Evolutionary conservation across 148 eudicot genomes (phyloP).

Genomic region (Persicaria maculosa): DNA sequence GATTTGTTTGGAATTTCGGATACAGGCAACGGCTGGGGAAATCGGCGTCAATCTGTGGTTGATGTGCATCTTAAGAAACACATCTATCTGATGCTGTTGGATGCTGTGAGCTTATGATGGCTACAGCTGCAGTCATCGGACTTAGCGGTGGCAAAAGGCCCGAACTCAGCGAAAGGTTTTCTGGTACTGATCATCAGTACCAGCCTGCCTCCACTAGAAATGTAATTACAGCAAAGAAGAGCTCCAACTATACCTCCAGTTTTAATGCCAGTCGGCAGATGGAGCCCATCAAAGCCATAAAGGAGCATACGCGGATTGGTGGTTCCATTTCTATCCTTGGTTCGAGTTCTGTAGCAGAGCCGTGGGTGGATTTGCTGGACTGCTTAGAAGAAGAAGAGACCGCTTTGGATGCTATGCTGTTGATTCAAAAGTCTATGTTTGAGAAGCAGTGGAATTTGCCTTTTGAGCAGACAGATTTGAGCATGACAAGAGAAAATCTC

Average conservation of each 20-base stretch:
- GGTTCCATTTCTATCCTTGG: slow-evolving; percentile 21
- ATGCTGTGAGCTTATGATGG: slow-evolving; percentile 55
- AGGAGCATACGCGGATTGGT: slow-evolving; percentile 40
- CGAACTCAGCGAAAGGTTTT: slow-evolving; percentile 52
- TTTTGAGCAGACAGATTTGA: slow-evolving; percentile 22
- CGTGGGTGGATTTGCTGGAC: slow-evolving; percentile 24
- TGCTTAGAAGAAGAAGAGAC: slow-evolving; percentile 45
- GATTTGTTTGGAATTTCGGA: not conserved
- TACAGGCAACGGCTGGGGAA: slow-evolving; percentile 14
- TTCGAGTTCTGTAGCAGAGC: slow-evolving; percentile 24
- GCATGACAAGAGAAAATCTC: slow-evolving; percentile 20
- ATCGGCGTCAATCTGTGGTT: slow-evolving; percentile 18
- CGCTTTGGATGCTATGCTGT: slow-evolving; percentile 63
- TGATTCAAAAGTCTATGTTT: slow-evolving; percentile 74
- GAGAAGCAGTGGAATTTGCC: slow-evolving; percentile 87
- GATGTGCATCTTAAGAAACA: slow-evolving; percentile 13
- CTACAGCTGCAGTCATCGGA: slow-evolving; percentile 80
- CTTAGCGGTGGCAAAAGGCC: slow-evolving; percentile 75
- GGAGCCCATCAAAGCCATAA: slow-evolving; percentile 53
- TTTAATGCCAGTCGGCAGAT: slow-evolving; percentile 34
- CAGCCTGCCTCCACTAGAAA: slow-evolving; percentile 40
- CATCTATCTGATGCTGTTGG: slow-evolving; percentile 35
- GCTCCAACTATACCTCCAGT: slow-evolving; percentile 29
- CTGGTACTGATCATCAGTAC: slow-evolving; percentile 35
- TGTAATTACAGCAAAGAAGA: slow-evolving; percentile 47